A percentile compares a stretch with the other conserved stretches of the same genome.
Conservation (phyloP, 192 early-diverging fungal genomes). For the Coemansia sp. region DNA sequence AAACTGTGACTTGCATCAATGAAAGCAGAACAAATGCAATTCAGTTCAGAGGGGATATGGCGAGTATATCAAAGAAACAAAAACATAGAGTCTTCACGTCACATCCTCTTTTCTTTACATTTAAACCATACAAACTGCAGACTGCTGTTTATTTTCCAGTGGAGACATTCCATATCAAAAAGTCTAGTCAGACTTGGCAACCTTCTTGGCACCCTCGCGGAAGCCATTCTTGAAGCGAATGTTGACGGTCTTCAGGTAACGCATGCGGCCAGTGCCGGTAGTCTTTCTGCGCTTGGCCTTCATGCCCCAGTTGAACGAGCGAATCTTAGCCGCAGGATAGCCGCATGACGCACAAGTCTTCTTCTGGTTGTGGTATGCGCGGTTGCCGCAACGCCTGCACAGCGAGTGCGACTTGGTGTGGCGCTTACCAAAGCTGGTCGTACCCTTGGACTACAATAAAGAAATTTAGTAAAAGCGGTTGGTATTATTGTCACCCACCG, state of each 20-base stretch:
- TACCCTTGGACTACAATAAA: slow-evolving; percentile 87
- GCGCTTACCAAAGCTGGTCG: slow-evolving; percentile 98
- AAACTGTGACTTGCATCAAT: too few species aligned
- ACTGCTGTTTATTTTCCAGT: too few species aligned
- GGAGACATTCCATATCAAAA: not conserved
- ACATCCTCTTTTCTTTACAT: not conserved
- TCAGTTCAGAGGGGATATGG: too few species aligned
- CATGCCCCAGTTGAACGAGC: slow-evolving; percentile 93
- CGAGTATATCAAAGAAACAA: not conserved
- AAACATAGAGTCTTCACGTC: not conserved
- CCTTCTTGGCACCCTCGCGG: slow-evolving; percentile 66
- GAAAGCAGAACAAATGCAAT: not conserved
- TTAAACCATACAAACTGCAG: slow-evolving; percentile 2
- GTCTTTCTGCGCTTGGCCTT: slow-evolving; percentile 99
- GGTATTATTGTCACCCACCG: not conserved
- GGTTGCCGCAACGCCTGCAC: slow-evolving; percentile 95
- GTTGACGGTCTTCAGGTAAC: slow-evolving; percentile 89
- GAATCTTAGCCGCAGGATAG: slow-evolving; percentile 97
- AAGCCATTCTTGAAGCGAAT: slow-evolving; percentile 99
- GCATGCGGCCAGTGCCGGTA: slow-evolving; percentile 98
- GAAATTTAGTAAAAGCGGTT: not conserved
- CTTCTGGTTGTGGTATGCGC: slow-evolving; percentile 99
- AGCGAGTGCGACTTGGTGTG: slow-evolving; percentile 99
- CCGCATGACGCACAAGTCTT: slow-evolving; percentile 99
- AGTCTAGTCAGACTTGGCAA: slow-evolving; percentile 25